Base-by-base conservation (phyloP, 768 basidiomycete species). In the Lactarius sp. region DNA sequence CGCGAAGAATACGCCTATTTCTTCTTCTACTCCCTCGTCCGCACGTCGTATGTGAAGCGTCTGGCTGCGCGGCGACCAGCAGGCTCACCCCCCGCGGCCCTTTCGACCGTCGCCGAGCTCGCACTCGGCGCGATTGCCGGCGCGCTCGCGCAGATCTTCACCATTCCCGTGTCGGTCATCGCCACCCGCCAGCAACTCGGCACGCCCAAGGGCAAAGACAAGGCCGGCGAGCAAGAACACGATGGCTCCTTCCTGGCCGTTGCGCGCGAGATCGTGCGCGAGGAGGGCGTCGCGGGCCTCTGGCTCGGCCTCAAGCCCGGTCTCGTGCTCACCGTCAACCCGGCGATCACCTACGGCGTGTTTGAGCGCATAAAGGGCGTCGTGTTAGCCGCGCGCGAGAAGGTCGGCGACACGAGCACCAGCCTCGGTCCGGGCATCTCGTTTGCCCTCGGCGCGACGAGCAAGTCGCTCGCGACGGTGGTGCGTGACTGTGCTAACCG, bases 101-200 rank as follows among this genome's bases (percentile, higher is more conserved):
- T 93, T 6, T 90, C 86, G 6, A 92, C 88, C 9, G 84, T 80
- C 3, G 85, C 86, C 34, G 97, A 99, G 73, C 81, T 99, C 4
- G 72, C 89, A 20, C 80, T 99, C 18, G 96, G 97, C 12, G 97
- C 97, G 2, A 70, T 90, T 13, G 97, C 97, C 1, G 97, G 96
- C 3, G 96, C 87, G 0, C 83, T 98, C 18, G 95, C 95, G 5
- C 97, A 98, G 74, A 88, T 98, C 61, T 98, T 98, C 77, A 99
- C 97, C 22, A 97, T 98, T 68, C 97, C 97, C 10, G 96, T 98
- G 14, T 85, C 93, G 7, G 96, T 98, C 56, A 97, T 99, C 70
- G 97, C 97, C 16, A 98, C 96, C 4, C 85, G 97, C 14, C 97
- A 99, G 75, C 97, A 99, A 76, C 83, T 98, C 55, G 90, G 90